Evolutionary conservation across 768 basidiomycete species (phyloP).

Genomic region (Leucogyrophana mollusca): DNA sequence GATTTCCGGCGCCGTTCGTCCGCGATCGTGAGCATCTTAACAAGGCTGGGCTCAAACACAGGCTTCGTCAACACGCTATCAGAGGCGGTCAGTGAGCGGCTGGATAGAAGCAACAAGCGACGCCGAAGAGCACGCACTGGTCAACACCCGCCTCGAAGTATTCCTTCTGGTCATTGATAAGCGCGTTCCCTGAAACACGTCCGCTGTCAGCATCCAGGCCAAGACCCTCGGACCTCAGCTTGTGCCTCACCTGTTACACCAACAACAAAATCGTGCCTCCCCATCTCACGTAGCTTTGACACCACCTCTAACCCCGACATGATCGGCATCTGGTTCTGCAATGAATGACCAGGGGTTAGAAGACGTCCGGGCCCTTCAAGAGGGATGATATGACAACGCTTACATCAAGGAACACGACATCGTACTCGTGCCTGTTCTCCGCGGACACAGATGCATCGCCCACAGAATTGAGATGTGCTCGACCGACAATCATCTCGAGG

Average conservation of each 20-base stretch:
- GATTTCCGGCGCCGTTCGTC: constrained; percentile 34
- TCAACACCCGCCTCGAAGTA: constrained; percentile 76
- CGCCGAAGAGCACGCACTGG: constrained; percentile 49
- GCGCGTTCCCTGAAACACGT: constrained; percentile 50
- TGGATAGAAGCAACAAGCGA: too few relatives aligned
- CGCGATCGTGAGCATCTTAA: constrained; percentile 40
- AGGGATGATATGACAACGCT: background rate
- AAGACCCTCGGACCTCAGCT: too few relatives aligned
- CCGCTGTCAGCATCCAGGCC: too few relatives aligned
- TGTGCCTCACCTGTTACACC: constrained; percentile 61
- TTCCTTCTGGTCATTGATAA: constrained; percentile 64
- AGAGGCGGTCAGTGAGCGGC: constrained; percentile 2
- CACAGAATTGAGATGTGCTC: background rate
- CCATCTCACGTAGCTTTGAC: constrained; percentile 59
- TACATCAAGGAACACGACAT: constrained; percentile 44
- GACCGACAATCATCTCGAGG: constrained; percentile 65
- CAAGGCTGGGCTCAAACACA: constrained; percentile 57
- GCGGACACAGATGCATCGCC: constrained; percentile 15
- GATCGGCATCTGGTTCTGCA: constrained; percentile 83
- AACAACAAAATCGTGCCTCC: constrained; percentile 76
- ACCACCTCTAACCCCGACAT: constrained; percentile 74
- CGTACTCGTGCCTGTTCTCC: constrained; percentile 21
- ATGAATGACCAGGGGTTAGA: background rate
- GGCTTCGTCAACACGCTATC: constrained; percentile 77
- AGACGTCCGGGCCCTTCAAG: too few relatives aligned